phyloP scores from a whole-genome alignment of 176 grass and related monocot species.

The Musa itinerans region DNA sequence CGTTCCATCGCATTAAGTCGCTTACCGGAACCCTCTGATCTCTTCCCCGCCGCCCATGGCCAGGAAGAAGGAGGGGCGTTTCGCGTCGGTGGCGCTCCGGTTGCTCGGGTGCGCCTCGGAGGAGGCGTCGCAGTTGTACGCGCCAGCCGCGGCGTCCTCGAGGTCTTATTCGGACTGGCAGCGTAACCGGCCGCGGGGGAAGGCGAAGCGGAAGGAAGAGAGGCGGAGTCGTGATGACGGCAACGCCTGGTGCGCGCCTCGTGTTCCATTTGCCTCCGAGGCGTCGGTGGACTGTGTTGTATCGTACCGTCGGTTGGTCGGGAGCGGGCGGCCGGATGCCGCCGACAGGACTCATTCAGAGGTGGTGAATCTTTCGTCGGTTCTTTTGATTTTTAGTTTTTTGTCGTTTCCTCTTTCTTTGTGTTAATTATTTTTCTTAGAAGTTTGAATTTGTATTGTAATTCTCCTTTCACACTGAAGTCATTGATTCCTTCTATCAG shows the following conservation, averaged over 20 bases:
- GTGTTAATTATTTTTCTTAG: not conserved
- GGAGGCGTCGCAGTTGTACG: constrained; percentile 23
- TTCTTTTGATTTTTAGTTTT: not conserved
- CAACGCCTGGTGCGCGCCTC: constrained; percentile 75
- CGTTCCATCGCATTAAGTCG: too few species aligned
- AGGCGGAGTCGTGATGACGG: constrained; percentile 12
- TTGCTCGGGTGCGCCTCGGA: constrained; percentile 60
- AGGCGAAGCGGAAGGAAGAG: constrained; percentile 32
- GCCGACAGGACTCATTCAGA: constrained; percentile 43
- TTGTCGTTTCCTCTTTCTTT: not conserved
- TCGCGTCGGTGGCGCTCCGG: constrained; percentile 24
- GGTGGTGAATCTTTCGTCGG: constrained; percentile 27
- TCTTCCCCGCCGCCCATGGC: not conserved
- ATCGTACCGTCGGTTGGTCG: constrained; percentile 28
- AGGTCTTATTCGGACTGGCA: constrained; percentile 54
- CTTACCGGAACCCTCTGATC: not conserved
- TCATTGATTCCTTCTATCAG: too few species aligned
- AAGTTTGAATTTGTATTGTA: too few species aligned
- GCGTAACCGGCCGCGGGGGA: constrained; percentile 17
- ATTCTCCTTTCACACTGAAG: too few species aligned
- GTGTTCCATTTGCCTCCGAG: constrained; percentile 56
- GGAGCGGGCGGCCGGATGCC: constrained; percentile 14
- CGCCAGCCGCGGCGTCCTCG: constrained; percentile 29
- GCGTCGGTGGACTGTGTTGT: constrained; percentile 77
- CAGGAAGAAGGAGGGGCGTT: constrained; percentile 8